phyloP scores from a whole-genome alignment of 805 yeast species.

The Ogataea ramenticola region DNA sequence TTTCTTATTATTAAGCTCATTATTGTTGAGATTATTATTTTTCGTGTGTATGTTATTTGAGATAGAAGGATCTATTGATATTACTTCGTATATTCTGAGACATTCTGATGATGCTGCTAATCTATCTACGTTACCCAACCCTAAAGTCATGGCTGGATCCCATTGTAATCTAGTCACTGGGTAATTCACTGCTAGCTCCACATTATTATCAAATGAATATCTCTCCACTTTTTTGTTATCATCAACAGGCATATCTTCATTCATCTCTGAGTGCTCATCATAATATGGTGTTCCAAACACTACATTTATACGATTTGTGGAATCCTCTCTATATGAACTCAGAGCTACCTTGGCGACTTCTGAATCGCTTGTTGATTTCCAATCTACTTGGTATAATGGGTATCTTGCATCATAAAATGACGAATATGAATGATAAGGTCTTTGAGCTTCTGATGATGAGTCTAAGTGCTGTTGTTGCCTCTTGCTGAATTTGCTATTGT shows the following conservation, averaged over 20 bases:
- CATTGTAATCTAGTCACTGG: constrained; percentile 71
- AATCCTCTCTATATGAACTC: constrained; percentile 78
- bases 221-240: constrained; percentile 18
- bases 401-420: constrained; percentile 41
- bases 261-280: constrained; percentile 17
- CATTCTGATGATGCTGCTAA: constrained; percentile 70
- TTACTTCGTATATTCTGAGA: constrained; percentile 40
- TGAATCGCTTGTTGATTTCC: constrained; percentile 32
- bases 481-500: constrained; percentile 2
- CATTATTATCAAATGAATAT: constrained; percentile 36
- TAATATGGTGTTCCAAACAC: constrained; percentile 29
- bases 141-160: constrained; percentile 45
- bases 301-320: constrained; percentile 57
- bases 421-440: constrained; percentile 1
- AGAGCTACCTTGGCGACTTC: constrained; percentile 49
- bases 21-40: constrained; percentile 1
- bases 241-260: constrained; percentile 11
- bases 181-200: constrained; percentile 50
- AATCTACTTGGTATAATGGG: constrained; percentile 46
- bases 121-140: constrained; percentile 27
- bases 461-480: constrained; percentile 3
- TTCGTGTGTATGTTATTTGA: neutral
- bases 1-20: constrained; percentile 1
- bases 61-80: constrained; percentile 1
- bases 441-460: neutral